phyloP scores from a whole-genome alignment of 768 basidiomycete species.

The Mycena crocata region DNA sequence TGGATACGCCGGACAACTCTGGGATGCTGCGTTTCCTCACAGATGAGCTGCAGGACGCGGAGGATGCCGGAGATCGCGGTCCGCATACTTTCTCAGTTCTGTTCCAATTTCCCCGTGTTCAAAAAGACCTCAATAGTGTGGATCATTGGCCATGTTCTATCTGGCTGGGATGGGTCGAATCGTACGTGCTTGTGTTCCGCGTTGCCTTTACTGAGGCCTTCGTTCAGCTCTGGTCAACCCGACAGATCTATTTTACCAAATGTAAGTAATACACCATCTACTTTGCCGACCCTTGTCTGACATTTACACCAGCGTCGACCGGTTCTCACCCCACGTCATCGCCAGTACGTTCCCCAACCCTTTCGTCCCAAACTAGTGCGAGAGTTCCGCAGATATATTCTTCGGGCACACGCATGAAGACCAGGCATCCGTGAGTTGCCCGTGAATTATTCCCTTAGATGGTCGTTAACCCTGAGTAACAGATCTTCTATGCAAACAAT shows the following conservation, averaged over 20 bases:
- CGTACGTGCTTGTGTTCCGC: slow-evolving; percentile 55
- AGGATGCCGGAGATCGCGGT: slow-evolving; percentile 82
- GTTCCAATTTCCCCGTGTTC: background rate
- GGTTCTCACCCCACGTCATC: slow-evolving; percentile 83
- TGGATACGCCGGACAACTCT: slow-evolving; percentile 74
- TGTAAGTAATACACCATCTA: slow-evolving; percentile 48
- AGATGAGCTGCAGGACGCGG: slow-evolving; percentile 81
- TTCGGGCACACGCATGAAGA: slow-evolving; percentile 64
- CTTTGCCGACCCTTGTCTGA: background rate
- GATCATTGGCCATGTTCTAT: slow-evolving; percentile 53
- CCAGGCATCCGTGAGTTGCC: slow-evolving; percentile 32
- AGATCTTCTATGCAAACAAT: slow-evolving; percentile 35
- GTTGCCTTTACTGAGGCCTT: background rate
- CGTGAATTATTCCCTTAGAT: background rate
- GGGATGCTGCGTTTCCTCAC: slow-evolving; percentile 85
- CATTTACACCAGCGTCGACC: slow-evolving; percentile 65
- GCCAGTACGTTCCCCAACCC: slow-evolving; percentile 60
- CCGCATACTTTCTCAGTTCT: slow-evolving; percentile 29
- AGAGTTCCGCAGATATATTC: slow-evolving; percentile 67
- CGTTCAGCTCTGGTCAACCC: slow-evolving; percentile 29
- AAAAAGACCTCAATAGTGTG: slow-evolving; percentile 47
- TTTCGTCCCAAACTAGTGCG: background rate
- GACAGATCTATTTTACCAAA: slow-evolving; percentile 49
- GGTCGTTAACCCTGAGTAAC: background rate
- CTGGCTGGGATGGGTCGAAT: slow-evolving; percentile 76